Evolutionary conservation across 2,329 filamentous ascomycete species (phyloP).

Genomic region (Pestalotiopsis fici): DNA sequence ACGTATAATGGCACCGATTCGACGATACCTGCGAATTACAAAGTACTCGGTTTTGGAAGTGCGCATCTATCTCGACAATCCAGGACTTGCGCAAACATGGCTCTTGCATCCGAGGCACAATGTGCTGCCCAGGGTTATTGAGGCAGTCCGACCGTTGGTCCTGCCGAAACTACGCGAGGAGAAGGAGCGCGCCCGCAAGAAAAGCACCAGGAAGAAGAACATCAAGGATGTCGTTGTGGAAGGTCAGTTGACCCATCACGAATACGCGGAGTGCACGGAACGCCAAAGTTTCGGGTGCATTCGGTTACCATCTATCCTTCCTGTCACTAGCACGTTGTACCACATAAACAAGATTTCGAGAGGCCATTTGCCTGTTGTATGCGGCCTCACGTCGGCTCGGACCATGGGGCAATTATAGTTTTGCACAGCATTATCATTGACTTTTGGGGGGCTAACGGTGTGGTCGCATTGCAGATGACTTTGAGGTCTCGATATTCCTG

Average conservation of each 20-base stretch:
- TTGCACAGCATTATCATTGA: not conserved
- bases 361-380: not conserved
- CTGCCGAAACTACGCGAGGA: constrained; percentile 89
- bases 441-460: not conserved
- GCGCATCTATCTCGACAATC: constrained; percentile 93
- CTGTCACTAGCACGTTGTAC: constrained; percentile 12
- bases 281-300: not conserved
- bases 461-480: constrained; percentile 67
- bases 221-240: constrained; percentile 86
- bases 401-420: not conserved
- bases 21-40: constrained; percentile 87
- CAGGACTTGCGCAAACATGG: constrained; percentile 79
- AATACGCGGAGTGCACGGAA: not conserved
- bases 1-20: constrained; percentile 75
- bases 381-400: not conserved
- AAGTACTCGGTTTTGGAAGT: constrained; percentile 96
- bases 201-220: constrained; percentile 70
- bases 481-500: constrained; percentile 92
- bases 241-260: constrained; percentile 53
- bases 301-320: not conserved
- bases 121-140: constrained; percentile 79
- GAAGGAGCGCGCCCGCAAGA: constrained; percentile 56
- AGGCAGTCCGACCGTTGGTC: constrained; percentile 81
- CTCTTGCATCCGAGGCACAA: constrained; percentile 76
- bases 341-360: not conserved